Evolutionary conservation across 2,329 filamentous ascomycete genomes (phyloP).

Genomic region (Diaporthe humulicola): DNA sequence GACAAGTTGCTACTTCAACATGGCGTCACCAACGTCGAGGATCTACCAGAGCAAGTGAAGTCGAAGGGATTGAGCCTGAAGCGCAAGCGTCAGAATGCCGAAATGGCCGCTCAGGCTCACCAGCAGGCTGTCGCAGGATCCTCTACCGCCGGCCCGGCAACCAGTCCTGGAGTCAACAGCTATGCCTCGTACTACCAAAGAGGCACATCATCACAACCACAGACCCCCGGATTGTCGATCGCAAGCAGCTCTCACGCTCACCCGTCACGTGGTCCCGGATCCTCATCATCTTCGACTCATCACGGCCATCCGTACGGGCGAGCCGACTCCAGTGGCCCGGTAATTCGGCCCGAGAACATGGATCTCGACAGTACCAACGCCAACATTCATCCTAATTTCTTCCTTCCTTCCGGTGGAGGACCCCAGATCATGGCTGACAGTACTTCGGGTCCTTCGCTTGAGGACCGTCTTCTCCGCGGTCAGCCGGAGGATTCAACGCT

Average conservation of each 20-base stretch:
- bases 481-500: conserved; percentile 57
- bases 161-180: conserved; percentile 53
- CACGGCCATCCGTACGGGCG: conserved; percentile 49
- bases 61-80: conserved; percentile 82
- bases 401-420: conserved; percentile 55
- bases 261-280: conserved; percentile 50
- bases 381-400: conserved; percentile 57
- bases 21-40: conserved; percentile 90
- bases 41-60: conserved; percentile 85
- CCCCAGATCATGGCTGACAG: conserved; percentile 58
- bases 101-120: conserved; percentile 57
- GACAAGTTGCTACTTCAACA: conserved; percentile 94
- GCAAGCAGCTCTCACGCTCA: conserved; percentile 51
- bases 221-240: conserved; percentile 51
- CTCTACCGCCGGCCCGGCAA: conserved; percentile 44
- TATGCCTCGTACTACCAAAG: conserved; percentile 52
- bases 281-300: conserved; percentile 50
- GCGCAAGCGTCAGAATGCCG: conserved; percentile 76
- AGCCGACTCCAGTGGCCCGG: conserved; percentile 39
- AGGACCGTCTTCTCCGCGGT: conserved; percentile 64
- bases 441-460: conserved; percentile 57
- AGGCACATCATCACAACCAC: conserved; percentile 51
- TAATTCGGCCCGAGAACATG: conserved; percentile 53
- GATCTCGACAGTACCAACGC: conserved; percentile 52
- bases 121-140: conserved; percentile 37